A percentile compares a stretch with the other conserved stretches of the same genome.
Conservation (phyloP, 2,329 filamentous ascomycete species). For the Trichoderma pleuroti region DNA sequence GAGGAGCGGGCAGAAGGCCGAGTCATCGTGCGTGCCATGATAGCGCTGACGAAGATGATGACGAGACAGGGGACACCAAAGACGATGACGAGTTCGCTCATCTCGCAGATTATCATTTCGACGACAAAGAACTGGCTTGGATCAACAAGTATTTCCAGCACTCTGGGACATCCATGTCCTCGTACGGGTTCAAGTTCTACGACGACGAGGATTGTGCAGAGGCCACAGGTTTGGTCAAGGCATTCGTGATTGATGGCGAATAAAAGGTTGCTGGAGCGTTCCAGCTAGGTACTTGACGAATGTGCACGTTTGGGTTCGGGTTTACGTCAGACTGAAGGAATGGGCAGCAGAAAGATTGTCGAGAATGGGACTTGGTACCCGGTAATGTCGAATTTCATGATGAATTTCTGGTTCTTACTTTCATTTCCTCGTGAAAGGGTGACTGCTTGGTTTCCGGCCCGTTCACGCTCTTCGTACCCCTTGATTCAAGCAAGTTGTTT, state of each 20-base stretch:
- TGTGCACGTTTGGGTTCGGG: background rate
- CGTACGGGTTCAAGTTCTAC: background rate
- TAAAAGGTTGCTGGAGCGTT: background rate
- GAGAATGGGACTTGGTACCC: too few relatives aligned
- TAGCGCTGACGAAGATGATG: background rate
- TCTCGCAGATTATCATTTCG: background rate
- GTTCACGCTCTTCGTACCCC: too few relatives aligned
- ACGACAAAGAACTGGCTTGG: background rate
- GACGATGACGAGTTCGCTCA: background rate
- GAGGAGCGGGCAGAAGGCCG: background rate
- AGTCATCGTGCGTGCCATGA: background rate
- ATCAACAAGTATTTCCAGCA: background rate
- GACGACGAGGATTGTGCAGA: background rate
- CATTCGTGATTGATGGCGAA: background rate
- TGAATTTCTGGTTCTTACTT: too few relatives aligned
- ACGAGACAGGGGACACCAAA: background rate
- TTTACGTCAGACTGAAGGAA: background rate
- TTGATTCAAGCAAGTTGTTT: background rate
- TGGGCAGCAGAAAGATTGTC: too few relatives aligned
- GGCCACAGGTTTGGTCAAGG: background rate
- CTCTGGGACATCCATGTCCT: background rate
- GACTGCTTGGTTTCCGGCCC: too few relatives aligned
- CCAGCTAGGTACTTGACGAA: too few relatives aligned
- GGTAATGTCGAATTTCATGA: too few relatives aligned
- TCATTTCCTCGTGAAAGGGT: too few relatives aligned